Evolutionary conservation across 2,329 filamentous ascomycete genomes (phyloP), one percentile per base, ranked within the genome.

Genomic region (Pseudogymnoascus sp.): DNA sequence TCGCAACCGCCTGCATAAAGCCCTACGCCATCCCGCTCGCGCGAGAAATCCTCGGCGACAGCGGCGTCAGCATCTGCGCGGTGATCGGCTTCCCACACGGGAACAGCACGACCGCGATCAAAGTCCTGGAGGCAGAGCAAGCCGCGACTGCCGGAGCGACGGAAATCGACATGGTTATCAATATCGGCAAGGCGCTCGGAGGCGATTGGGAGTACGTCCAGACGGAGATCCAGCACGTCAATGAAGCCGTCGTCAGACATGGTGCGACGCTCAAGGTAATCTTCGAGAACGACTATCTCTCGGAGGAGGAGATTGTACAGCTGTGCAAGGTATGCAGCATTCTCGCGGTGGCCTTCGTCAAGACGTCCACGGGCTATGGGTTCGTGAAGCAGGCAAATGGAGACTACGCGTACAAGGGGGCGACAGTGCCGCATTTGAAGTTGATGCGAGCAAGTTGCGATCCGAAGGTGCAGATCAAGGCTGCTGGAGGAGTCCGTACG

Each of bases 1-100:
- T 83, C 15, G 80, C 79, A 0, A 77, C 81, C 0, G 82, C 79
- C 19, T 84, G 82, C 67, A 68, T 84, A 21, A 84, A 84, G 63
- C 80, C 82, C 0, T 84, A 83, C 68, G 67, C 70, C 8, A 77
- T 84, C 3, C 73, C 79, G 0, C 67, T 77, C 5, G 81, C 80
- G 3, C 73, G 71, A 19, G 60, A 74, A 30, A 70, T 74, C 1
- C 78, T 85, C 0, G 71, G 73, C 15, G 79, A 75, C 5, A 74
- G 73, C 2, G 71, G 71, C 45, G 82, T 84, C 4, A 65, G 72
- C 2, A 67, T 84, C 28, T 85, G 81, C 64, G 74, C 81, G 0
- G 82, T 84, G 33, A 77, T 85, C 62, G 81, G 81, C 23, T 85
- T 85, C 64, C 82, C 83, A 0, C 79, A 83, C 65, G 82, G 82